These are phyloP conservation scores for Termitomyces titanicus DNA, from an alignment of 768 basidiomycete species.

Conservation along the genomic window DNA sequence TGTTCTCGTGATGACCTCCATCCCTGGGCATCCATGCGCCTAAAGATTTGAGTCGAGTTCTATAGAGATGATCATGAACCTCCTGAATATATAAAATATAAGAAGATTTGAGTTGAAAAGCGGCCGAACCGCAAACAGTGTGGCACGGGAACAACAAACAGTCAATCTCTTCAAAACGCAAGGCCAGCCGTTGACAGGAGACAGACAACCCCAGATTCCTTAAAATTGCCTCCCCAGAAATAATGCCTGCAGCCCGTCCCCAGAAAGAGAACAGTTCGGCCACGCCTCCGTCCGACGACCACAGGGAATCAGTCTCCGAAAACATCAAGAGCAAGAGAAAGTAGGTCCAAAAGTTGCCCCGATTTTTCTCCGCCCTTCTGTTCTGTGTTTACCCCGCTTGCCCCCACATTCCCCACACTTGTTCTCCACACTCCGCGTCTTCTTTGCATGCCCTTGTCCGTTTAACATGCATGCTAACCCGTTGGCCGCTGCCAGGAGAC, in stretches of 20 bases:
- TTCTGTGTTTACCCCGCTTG: slow-evolving; percentile 30
- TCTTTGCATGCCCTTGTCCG: slow-evolving; percentile 36
- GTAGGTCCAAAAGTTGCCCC: slow-evolving; percentile 50
- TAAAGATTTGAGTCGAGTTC: slow-evolving; percentile 20
- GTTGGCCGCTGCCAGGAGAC: slow-evolving; percentile 49
- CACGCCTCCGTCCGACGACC: slow-evolving; percentile 65
- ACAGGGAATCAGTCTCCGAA: slow-evolving; percentile 56
- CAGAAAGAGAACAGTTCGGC: slow-evolving; percentile 64
- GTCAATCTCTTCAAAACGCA: slow-evolving; percentile 32
- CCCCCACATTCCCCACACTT: slow-evolving; percentile 39
- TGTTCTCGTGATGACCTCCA: slow-evolving; percentile 39
- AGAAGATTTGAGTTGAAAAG: slow-evolving; percentile 32
- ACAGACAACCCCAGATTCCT: slow-evolving; percentile 23
- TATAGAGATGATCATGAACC: slow-evolving; percentile 22
- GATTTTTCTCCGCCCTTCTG: slow-evolving; percentile 54
- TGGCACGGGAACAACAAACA: slow-evolving; percentile 43
- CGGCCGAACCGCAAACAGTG: slow-evolving; percentile 36
- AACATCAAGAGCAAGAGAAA: slow-evolving; percentile 78
- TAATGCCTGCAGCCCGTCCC: slow-evolving; percentile 64
- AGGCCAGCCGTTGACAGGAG: slow-evolving; percentile 20
- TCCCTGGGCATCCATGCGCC: slow-evolving; percentile 25
- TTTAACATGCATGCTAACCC: slow-evolving; percentile 30
- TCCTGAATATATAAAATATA: slow-evolving; percentile 38
- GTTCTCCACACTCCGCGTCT: slow-evolving; percentile 4
- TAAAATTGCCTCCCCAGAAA: slow-evolving; percentile 26